Evolutionary conservation across 192 early-diverging fungal species (phyloP), one percentile per base, ranked within the genome.

Genomic region (Coemansia sp.): DNA sequence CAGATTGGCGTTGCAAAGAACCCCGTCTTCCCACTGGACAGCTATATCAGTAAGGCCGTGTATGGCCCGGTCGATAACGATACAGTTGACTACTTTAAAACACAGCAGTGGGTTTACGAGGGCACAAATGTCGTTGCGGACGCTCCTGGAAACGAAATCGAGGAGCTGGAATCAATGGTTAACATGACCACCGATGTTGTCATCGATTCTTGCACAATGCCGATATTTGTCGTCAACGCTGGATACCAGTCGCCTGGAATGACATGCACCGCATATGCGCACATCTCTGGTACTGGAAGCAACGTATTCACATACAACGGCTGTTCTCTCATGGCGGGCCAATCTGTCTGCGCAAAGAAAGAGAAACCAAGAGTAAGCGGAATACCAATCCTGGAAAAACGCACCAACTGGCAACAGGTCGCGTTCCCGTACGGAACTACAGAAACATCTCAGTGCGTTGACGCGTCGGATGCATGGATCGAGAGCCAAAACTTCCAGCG

Each of bases 211-310:
- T 52, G 49, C 22, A 52, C 49, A 0, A 52, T 52, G 49, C 49
- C 49, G 5, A 52, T 52, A 52, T 52, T 52, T 20, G 23, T 52
- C 2, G 19, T 52, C 19, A 52, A 52, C 13, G 49, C 49, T 20
- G 49, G 49, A 25, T 52, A 52, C 23, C 49, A 52, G 49, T 52
- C 49, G 20, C 49, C 49, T 3, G 49, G 49, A 52, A 52, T 52
- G 49, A 25, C 49, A 9, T 52, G 49, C 23, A 52, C 49, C 1
- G 49, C 49, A 5, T 52, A 52, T 25, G 49, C 49, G 23, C 49
- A 52, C 23, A 52, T 52, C 3, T 52, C 49, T 22, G 3, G 13
- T 3, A 25, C 22, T 14, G 23, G 15, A 9, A 52, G 11, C 49
- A 52, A 52, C 23, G 49, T 52, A 11, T 52, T 52, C 9, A 52